These are phyloP conservation scores for Neurospora sp. DNA, from an alignment of 2,329 filamentous ascomycete species.

Conservation along the genomic window DNA sequence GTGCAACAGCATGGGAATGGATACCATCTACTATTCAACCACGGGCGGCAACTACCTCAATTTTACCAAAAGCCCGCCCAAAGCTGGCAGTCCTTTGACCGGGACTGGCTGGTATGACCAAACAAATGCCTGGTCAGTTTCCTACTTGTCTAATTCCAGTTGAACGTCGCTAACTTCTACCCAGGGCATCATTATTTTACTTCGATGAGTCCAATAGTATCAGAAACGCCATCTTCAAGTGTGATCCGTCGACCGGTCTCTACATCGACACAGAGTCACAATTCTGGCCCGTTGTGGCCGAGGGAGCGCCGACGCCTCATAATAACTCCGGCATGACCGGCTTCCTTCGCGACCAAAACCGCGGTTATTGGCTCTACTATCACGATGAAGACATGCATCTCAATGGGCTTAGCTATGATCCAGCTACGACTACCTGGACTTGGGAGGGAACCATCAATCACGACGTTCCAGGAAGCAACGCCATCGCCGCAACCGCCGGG, in stretches of 20 bases:
- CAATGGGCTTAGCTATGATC: conserved; percentile 24
- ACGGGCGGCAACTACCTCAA: conserved; percentile 21
- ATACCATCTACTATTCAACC: conserved; percentile 24
- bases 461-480: conserved; percentile 19
- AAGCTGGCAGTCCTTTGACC: conserved; percentile 24
- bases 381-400: conserved; percentile 24
- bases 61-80: conserved; percentile 16
- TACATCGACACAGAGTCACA: conserved; percentile 15
- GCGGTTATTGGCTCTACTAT: conserved; percentile 29
- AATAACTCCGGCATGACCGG: conserved; percentile 22
- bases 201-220: conserved; percentile 20
- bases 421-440: conserved; percentile 17
- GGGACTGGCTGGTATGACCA: conserved; percentile 25
- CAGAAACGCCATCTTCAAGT: conserved; percentile 24
- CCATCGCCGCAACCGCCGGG: conserved; percentile 21
- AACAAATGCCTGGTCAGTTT: conserved; percentile 25
- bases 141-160: neutral
- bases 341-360: conserved; percentile 22
- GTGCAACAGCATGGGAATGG: conserved; percentile 22
- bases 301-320: conserved; percentile 17
- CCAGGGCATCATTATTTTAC: conserved; percentile 29
- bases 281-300: neutral
- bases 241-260: conserved; percentile 25
- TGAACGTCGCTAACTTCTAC: neutral
- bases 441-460: conserved; percentile 24